phyloP scores from a whole-genome alignment of 2,329 filamentous ascomycete genomes.

The Calonectria crousiana region DNA sequence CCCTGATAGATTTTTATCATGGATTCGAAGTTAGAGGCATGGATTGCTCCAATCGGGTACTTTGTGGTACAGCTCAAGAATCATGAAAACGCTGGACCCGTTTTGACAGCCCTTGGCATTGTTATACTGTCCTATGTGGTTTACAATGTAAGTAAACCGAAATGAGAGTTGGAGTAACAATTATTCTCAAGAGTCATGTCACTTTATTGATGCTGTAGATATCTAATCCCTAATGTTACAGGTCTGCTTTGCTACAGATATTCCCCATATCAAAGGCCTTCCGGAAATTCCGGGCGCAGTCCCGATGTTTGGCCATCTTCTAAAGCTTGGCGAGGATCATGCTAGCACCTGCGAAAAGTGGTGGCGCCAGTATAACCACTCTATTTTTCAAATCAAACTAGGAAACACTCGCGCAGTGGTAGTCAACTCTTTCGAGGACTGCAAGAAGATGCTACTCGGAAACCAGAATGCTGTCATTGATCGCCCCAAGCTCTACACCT shows the following conservation, averaged over 20 bases:
- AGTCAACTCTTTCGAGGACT: slow-evolving; percentile 65
- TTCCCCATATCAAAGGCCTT: slow-evolving; percentile 61
- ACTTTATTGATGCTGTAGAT: background rate
- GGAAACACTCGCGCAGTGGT: slow-evolving; percentile 66
- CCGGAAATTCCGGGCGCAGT: slow-evolving; percentile 63
- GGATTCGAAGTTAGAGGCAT: slow-evolving; percentile 1
- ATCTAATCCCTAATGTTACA: background rate
- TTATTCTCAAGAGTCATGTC: no score
- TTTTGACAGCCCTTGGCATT: background rate
- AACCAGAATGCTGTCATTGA: slow-evolving; percentile 64
- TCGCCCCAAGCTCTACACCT: slow-evolving; percentile 64
- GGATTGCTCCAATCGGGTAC: background rate
- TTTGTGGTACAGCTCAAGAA: background rate
- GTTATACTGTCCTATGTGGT: background rate
- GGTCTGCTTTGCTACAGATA: slow-evolving; percentile 55
- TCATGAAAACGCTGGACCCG: background rate
- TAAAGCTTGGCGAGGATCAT: slow-evolving; percentile 65
- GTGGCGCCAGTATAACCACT: slow-evolving; percentile 60
- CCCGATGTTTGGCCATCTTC: slow-evolving; percentile 63
- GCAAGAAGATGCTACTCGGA: slow-evolving; percentile 62
- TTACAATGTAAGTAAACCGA: background rate
- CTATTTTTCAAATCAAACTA: slow-evolving; percentile 55
- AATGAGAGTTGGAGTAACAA: background rate
- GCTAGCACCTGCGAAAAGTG: slow-evolving; percentile 63
- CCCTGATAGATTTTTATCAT: background rate